Conservation (phyloP, 2,329 filamentous ascomycete species). For the Alternaria infectoria region DNA sequence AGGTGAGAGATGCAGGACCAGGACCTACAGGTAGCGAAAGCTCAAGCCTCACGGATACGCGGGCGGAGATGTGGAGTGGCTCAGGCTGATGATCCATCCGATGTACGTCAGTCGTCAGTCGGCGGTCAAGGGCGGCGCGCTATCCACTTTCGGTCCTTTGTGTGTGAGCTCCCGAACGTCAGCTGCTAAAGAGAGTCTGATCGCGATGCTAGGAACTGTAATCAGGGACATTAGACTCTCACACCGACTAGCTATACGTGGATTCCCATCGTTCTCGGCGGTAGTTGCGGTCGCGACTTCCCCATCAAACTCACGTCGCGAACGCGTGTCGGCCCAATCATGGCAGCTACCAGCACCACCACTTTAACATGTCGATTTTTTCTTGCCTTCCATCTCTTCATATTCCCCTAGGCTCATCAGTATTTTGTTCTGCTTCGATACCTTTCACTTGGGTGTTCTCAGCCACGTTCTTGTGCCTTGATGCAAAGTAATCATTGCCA, state of each 20-base stretch:
- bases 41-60: constrained; percentile 24
- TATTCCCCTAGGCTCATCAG: rapidly evolving
- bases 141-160: constrained; percentile 11
- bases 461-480: not conserved
- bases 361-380: not conserved
- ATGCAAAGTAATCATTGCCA: not conserved
- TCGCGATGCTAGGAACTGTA: not conserved
- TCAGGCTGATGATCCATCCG: constrained; percentile 12
- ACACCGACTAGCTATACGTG: not conserved
- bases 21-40: constrained; percentile 12
- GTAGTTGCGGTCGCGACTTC: not conserved
- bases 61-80: constrained; percentile 26
- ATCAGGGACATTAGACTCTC: not conserved
- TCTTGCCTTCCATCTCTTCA: too few species aligned
- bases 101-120: constrained; percentile 10
- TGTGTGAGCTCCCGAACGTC: constrained; percentile 1
- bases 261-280: not conserved
- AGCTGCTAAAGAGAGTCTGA: not conserved
- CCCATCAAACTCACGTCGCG: not conserved
- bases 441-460: not conserved
- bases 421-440: not conserved
- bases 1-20: not conserved
- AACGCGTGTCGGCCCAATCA: not conserved
- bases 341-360: not conserved
- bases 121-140: constrained; percentile 12